Conservation (phyloP, 1,284 basidiomycete genomes). For the Takashimella tepidaria region DNA sequence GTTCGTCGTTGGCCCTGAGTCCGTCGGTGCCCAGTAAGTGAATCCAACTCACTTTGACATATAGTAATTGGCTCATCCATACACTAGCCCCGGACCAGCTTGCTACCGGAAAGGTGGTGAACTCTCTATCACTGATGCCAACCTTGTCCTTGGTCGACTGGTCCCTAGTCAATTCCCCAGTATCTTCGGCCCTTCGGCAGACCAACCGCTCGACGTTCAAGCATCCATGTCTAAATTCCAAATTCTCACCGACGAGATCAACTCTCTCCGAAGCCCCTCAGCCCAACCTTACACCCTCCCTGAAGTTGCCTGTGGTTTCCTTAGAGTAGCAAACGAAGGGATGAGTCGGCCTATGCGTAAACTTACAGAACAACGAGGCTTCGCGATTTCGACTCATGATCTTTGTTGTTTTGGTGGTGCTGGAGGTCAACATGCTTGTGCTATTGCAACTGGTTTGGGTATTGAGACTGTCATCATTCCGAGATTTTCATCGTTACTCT, state of each 20-base stretch:
- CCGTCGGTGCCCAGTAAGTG: slow-evolving; percentile 61
- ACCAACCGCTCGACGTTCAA: slow-evolving; percentile 69
- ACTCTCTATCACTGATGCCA: slow-evolving; percentile 79
- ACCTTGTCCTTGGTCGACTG: slow-evolving; percentile 75
- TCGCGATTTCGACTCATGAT: slow-evolving; percentile 76
- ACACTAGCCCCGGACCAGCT: slow-evolving; percentile 61
- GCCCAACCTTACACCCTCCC: slow-evolving; percentile 63
- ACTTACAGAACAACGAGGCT: slow-evolving; percentile 82
- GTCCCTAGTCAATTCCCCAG: slow-evolving; percentile 76
- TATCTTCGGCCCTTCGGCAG: slow-evolving; percentile 80
- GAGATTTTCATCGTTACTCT: slow-evolving; percentile 77
- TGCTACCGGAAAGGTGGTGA: slow-evolving; percentile 81
- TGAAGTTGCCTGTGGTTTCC: slow-evolving; percentile 73
- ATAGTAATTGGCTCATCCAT: background rate
- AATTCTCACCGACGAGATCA: slow-evolving; percentile 56
- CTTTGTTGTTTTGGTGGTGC: slow-evolving; percentile 87
- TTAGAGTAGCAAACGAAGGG: slow-evolving; percentile 88
- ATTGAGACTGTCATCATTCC: slow-evolving; percentile 82
- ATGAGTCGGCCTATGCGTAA: slow-evolving; percentile 91
- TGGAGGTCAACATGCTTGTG: slow-evolving; percentile 87
- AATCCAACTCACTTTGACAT: background rate
- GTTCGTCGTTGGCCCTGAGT: slow-evolving; percentile 73
- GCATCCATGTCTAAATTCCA: slow-evolving; percentile 64
- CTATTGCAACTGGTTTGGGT: slow-evolving; percentile 65
- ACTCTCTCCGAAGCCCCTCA: slow-evolving; percentile 56